Evolutionary conservation across 495 filamentous ascomycete species (phyloP).

Genomic region (Aspergillus coremiiformis): DNA sequence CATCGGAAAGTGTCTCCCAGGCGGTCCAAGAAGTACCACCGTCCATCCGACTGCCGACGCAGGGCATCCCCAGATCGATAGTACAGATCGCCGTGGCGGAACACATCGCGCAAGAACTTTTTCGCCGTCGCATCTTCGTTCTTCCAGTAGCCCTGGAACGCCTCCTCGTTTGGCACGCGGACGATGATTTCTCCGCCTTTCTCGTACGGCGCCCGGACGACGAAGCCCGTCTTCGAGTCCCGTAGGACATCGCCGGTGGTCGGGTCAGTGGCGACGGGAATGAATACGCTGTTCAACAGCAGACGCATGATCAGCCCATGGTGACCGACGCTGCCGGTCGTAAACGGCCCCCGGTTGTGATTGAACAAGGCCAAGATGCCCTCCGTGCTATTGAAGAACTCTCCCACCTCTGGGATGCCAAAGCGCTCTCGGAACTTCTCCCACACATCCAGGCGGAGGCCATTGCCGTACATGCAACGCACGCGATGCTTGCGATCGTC

Average conservation of each 20-base stretch:
- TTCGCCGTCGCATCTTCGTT: constrained; percentile 59
- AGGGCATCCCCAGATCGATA: constrained; percentile 72
- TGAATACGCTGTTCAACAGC: constrained; percentile 42
- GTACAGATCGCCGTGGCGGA: constrained; percentile 65
- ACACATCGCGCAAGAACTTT: constrained; percentile 65
- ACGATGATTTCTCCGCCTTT: constrained; percentile 72
- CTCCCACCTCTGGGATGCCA: constrained; percentile 48
- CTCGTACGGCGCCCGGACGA: constrained; percentile 52
- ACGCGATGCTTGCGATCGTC: constrained; percentile 60
- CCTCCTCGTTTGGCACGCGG: constrained; percentile 47
- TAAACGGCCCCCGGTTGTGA: constrained; percentile 51
- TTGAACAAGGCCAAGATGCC: constrained; percentile 55
- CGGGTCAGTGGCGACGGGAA: constrained; percentile 63
- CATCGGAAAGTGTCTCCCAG: constrained; percentile 77
- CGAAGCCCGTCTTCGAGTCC: constrained; percentile 61
- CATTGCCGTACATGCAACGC: constrained; percentile 67
- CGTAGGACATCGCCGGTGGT: constrained; percentile 57
- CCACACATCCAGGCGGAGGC: constrained; percentile 73
- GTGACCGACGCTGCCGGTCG: constrained; percentile 59
- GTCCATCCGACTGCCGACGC: constrained; percentile 54
- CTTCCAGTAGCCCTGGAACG: constrained; percentile 64
- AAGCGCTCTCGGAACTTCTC: constrained; percentile 58
- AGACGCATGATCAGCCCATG: constrained; percentile 55
- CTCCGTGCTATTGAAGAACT: constrained; percentile 64
- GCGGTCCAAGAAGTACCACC: constrained; percentile 73